phyloP scores from a whole-genome alignment of 345 rosid genomes.

The Populus tremula region DNA sequence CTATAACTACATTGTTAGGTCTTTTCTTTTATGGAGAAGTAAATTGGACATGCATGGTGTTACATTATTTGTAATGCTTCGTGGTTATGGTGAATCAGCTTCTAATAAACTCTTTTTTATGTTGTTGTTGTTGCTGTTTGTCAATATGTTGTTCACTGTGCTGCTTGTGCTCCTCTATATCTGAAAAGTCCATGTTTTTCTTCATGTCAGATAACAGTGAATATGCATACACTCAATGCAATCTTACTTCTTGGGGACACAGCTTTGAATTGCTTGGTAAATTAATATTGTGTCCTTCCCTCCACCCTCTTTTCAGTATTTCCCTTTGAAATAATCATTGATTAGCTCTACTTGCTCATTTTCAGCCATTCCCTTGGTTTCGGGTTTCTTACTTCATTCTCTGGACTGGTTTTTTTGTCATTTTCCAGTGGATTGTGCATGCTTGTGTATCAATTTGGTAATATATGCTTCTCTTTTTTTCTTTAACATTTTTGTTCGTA shows the following conservation, averaged over 20 bases:
- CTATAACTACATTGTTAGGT: neutral
- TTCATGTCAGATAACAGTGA: constrained; percentile 54
- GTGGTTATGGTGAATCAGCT: neutral
- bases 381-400: constrained; percentile 60
- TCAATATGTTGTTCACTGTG: neutral
- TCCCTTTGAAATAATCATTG: constrained; percentile 1
- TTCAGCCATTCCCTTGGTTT: constrained; percentile 65
- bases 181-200: constrained; percentile 10
- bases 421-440: constrained; percentile 63
- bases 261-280: constrained; percentile 59
- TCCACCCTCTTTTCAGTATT: neutral
- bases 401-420: constrained; percentile 55
- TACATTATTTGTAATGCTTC: neutral
- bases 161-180: neutral
- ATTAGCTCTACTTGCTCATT: constrained; percentile 17
- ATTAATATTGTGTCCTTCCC: neutral
- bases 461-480: neutral
- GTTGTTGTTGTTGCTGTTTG: neutral
- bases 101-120: neutral
- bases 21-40: neutral
- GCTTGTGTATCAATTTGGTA: constrained; percentile 46
- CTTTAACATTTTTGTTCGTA: neutral
- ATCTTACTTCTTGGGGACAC: constrained; percentile 58
- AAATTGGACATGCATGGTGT: constrained; percentile 1
- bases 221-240: constrained; percentile 56